These are phyloP conservation scores for Fusarium sp. DNA, from an alignment of 2,329 filamentous ascomycete genomes.

Conservation along the genomic window DNA sequence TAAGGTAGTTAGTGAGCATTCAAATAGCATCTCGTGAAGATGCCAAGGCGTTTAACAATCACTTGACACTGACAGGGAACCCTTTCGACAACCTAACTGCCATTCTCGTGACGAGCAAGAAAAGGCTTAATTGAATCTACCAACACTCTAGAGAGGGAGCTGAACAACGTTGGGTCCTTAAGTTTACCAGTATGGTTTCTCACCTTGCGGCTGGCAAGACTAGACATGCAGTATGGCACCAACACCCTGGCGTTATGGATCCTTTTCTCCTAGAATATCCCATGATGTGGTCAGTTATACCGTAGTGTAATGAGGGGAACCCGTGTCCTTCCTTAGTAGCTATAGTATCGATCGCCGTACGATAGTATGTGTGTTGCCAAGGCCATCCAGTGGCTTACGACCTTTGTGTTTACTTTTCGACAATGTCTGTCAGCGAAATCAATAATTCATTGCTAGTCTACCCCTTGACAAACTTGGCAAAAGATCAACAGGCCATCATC, in stretches of 20 bases:
- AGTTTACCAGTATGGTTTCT: slow-evolving; percentile 5
- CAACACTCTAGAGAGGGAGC: neutral
- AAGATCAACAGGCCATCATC: slow-evolving; percentile 1
- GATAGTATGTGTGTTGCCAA: slow-evolving; percentile 26
- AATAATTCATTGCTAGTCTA: slow-evolving; percentile 25
- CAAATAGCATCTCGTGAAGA: neutral
- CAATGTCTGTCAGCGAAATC: slow-evolving; percentile 19
- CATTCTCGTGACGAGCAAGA: slow-evolving; percentile 1
- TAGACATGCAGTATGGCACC: slow-evolving; percentile 13
- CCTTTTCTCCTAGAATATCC: slow-evolving; percentile 1
- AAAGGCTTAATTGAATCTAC: neutral
- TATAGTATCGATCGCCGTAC: slow-evolving; percentile 21
- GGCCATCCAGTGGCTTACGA: slow-evolving; percentile 19
- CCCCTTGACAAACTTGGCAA: slow-evolving; percentile 12
- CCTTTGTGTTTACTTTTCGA: neutral
- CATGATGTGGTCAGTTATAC: slow-evolving; percentile 11
- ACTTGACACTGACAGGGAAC: slow-evolving; percentile 15
- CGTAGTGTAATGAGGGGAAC: slow-evolving; percentile 27
- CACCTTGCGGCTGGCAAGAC: slow-evolving; percentile 15
- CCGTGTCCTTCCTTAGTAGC: slow-evolving; percentile 19
- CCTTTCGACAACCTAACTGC: neutral
- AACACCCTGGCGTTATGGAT: slow-evolving; percentile 3
- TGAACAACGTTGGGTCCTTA: slow-evolving; percentile 1
- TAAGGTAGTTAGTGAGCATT: neutral
- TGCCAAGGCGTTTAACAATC: slow-evolving; percentile 7